Conservation (phyloP, 345 rosid genomes). For the Gynandropsis gynandra region DNA sequence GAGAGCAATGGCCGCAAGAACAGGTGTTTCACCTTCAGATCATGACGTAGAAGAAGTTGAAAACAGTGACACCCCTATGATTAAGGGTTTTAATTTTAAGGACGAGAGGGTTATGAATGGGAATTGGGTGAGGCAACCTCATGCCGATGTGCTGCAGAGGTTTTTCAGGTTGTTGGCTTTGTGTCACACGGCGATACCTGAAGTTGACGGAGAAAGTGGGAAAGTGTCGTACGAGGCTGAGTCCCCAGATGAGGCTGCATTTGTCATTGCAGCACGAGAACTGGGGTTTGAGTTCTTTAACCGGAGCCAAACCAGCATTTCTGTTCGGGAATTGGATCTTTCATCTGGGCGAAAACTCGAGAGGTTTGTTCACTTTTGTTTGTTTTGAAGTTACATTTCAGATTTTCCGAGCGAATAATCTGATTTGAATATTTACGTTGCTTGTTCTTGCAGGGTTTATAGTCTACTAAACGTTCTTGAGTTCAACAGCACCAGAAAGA, state of each 20-base stretch:
- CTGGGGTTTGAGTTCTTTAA: slow-evolving; percentile 84
- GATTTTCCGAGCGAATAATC: too few species aligned
- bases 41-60: slow-evolving; percentile 35
- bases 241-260: slow-evolving; percentile 97
- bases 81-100: slow-evolving; percentile 72
- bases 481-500: slow-evolving; percentile 48
- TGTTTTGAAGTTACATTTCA: not conserved
- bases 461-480: slow-evolving; percentile 62
- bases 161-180: slow-evolving; percentile 66
- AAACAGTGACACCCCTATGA: slow-evolving; percentile 28
- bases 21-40: slow-evolving; percentile 48
- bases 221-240: slow-evolving; percentile 76
- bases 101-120: slow-evolving; percentile 79
- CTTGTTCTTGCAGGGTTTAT: slow-evolving; percentile 47
- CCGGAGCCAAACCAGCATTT: slow-evolving; percentile 67
- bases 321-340: slow-evolving; percentile 61
- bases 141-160: slow-evolving; percentile 47
- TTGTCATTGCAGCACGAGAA: slow-evolving; percentile 85
- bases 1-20: slow-evolving; percentile 64
- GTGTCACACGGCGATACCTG: slow-evolving; percentile 95
- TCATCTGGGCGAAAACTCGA: slow-evolving; percentile 38
- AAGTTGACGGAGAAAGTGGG: slow-evolving; percentile 70
- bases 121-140: slow-evolving; percentile 57
- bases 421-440: slow-evolving; percentile 3
- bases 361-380: slow-evolving; percentile 37